A percentile compares a stretch with the other conserved stretches of the same genome.
These are phyloP conservation scores for Candida frijolesensis DNA, from an alignment of 1,139 yeast genomes.

Conservation along the genomic window DNA sequence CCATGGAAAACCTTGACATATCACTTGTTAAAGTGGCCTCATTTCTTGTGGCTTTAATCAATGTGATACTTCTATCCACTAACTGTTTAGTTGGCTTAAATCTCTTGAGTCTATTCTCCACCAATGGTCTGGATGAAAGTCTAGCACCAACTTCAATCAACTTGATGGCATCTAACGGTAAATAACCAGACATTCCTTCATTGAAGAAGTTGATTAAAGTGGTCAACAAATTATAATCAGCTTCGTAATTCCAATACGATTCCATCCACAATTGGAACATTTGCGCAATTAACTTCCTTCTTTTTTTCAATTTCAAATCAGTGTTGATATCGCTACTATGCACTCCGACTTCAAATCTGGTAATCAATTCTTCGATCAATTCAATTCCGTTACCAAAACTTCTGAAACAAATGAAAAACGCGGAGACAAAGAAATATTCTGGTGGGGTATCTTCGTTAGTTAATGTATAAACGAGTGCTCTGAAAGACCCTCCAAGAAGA, in stretches of 20 bases:
- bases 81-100: conserved; percentile 32
- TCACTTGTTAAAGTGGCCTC: conserved; percentile 22
- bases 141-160: conserved; percentile 65
- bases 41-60: conserved; percentile 30
- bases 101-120: conserved; percentile 25
- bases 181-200: conserved; percentile 58
- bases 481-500: conserved; percentile 76
- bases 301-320: conserved; percentile 57
- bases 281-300: conserved; percentile 68
- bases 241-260: conserved; percentile 75
- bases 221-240: conserved; percentile 63
- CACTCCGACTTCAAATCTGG: conserved; percentile 58
- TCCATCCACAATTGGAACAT: conserved; percentile 84
- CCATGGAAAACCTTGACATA: conserved; percentile 42
- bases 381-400: conserved; percentile 72
- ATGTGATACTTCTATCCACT: conserved; percentile 48
- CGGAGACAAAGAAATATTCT: conserved; percentile 68
- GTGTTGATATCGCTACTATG: conserved; percentile 41
- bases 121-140: conserved; percentile 41
- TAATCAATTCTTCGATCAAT: conserved; percentile 67
- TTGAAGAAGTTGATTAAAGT: conserved; percentile 76
- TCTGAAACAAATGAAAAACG: conserved; percentile 81
- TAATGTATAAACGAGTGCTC: conserved; percentile 68
- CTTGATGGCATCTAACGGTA: conserved; percentile 66
- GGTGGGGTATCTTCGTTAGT: conserved; percentile 75